Evolutionary conservation across 371 early-diverging fungal species (phyloP).

Genomic region (Nematocida parisii): DNA sequence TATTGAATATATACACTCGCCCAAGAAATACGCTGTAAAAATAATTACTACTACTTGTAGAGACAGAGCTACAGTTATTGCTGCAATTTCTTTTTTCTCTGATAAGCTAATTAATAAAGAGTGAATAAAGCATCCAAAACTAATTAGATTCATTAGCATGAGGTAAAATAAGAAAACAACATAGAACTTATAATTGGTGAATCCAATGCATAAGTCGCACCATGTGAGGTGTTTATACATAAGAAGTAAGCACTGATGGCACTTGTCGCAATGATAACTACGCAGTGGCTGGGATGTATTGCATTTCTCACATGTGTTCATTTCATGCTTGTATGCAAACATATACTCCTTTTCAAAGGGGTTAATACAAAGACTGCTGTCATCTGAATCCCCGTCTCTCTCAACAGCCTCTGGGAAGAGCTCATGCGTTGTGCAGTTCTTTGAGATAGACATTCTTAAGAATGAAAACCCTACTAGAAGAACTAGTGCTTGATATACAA

Average conservation of each 20-base stretch:
- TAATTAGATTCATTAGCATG: slow-evolving; percentile 33
- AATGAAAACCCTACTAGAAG: slow-evolving; percentile 55
- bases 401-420: slow-evolving; percentile 46
- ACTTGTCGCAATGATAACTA: slow-evolving; percentile 70
- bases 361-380: slow-evolving; percentile 59
- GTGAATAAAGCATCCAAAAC: slow-evolving; percentile 55
- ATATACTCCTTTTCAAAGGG: slow-evolving; percentile 67
- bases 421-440: slow-evolving; percentile 58
- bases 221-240: slow-evolving; percentile 70
- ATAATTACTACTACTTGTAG: neutral
- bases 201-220: slow-evolving; percentile 69
- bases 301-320: slow-evolving; percentile 69
- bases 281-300: slow-evolving; percentile 70
- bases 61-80: neutral
- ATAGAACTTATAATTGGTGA: slow-evolving; percentile 71
- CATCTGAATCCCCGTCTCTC: slow-evolving; percentile 11
- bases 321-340: slow-evolving; percentile 40
- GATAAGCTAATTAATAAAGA: neutral
- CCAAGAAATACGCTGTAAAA: slow-evolving; percentile 6
- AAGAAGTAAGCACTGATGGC: slow-evolving; percentile 69
- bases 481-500: slow-evolving; percentile 25
- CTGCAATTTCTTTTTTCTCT: neutral
- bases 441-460: slow-evolving; percentile 43
- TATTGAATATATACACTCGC: slow-evolving; percentile 9
- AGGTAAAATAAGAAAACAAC: slow-evolving; percentile 66